These are phyloP conservation scores for Rhizopogon vesiculosus DNA, from an alignment of 768 basidiomycete species.

Conservation along the genomic window DNA sequence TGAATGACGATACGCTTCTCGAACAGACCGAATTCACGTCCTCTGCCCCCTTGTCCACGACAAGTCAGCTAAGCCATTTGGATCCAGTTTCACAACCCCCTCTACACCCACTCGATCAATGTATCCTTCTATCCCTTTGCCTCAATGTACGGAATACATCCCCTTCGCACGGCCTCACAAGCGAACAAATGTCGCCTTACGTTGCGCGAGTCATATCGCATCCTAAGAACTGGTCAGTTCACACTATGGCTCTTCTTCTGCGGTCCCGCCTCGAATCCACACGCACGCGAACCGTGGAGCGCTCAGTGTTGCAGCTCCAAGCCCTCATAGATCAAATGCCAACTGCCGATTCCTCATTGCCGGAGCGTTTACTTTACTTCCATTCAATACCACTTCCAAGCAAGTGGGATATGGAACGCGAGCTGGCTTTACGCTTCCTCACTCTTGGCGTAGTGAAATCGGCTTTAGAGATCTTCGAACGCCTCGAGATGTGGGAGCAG, in stretches of 20 bases:
- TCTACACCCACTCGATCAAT: conserved; percentile 91
- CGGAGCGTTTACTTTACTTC: conserved; percentile 77
- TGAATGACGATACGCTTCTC: conserved; percentile 95
- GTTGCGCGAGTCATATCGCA: conserved; percentile 85
- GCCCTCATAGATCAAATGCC: conserved; percentile 97
- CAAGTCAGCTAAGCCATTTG: conserved; percentile 58
- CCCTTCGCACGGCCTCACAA: conserved; percentile 84
- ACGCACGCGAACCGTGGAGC: conserved; percentile 89
- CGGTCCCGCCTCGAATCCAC: conserved; percentile 87
- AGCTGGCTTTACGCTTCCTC: conserved; percentile 81
- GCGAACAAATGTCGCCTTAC: conserved; percentile 91
- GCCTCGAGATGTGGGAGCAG: conserved; percentile 98
- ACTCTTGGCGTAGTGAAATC: conserved; percentile 84
- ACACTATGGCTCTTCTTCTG: conserved; percentile 93
- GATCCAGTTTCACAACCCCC: conserved; percentile 82
- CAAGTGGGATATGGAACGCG: conserved; percentile 91
- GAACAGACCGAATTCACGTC: conserved; percentile 92
- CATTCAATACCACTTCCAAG: conserved; percentile 80
- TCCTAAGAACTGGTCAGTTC: conserved; percentile 91
- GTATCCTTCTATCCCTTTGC: conserved; percentile 85
- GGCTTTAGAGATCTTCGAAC: conserved; percentile 90
- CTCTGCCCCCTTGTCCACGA: conserved; percentile 43
- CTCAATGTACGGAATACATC: conserved; percentile 88
- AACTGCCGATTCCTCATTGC: conserved; percentile 66
- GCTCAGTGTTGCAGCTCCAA: conserved; percentile 88